phyloP scores from a whole-genome alignment of 2,329 filamentous ascomycete genomes.

The Aspergillus persii region DNA sequence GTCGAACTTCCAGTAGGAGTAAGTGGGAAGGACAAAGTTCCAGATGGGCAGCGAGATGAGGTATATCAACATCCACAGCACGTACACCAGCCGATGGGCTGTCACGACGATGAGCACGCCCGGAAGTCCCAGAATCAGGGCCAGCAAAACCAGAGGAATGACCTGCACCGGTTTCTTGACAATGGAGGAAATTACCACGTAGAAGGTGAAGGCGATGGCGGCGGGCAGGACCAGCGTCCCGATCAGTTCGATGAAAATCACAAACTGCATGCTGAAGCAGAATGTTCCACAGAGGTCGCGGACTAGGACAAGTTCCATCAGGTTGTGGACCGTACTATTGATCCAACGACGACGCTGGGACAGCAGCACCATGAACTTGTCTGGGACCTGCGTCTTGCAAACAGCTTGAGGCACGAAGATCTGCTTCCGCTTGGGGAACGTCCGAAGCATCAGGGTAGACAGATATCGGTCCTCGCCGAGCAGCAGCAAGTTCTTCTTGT shows the following conservation, averaged over 20 bases:
- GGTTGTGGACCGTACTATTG: constrained; percentile 97
- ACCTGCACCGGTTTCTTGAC: constrained; percentile 72
- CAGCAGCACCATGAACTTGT: constrained; percentile 84
- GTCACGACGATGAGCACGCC: constrained; percentile 89
- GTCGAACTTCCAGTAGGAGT: constrained; percentile 99
- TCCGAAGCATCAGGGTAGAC: constrained; percentile 95
- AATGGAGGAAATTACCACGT: constrained; percentile 88
- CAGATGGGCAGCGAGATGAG: constrained; percentile 88
- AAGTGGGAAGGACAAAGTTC: constrained; percentile 93
- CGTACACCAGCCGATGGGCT: constrained; percentile 87
- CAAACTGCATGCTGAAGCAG: constrained; percentile 99
- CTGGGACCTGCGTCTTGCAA: constrained; percentile 96
- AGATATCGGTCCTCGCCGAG: constrained; percentile 93
- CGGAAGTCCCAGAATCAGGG: constrained; percentile 87
- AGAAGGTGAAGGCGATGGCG: constrained; percentile 95
- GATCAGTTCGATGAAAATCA: constrained; percentile 91
- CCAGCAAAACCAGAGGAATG: constrained; percentile 86
- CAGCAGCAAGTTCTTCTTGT: constrained; percentile 93
- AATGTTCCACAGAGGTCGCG: constrained; percentile 96
- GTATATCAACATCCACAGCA: constrained; percentile 97
- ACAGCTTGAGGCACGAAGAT: constrained; percentile 98
- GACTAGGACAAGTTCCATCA: constrained; percentile 95
- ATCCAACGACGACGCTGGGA: constrained; percentile 98
- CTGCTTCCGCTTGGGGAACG: constrained; percentile 98
- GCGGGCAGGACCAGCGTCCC: constrained; percentile 93